Percentiles rank a stretch among this genome's conserved stretches.
Conservation (phyloP, 192 early-diverging fungal species). For the Coemansia pectinata region DNA sequence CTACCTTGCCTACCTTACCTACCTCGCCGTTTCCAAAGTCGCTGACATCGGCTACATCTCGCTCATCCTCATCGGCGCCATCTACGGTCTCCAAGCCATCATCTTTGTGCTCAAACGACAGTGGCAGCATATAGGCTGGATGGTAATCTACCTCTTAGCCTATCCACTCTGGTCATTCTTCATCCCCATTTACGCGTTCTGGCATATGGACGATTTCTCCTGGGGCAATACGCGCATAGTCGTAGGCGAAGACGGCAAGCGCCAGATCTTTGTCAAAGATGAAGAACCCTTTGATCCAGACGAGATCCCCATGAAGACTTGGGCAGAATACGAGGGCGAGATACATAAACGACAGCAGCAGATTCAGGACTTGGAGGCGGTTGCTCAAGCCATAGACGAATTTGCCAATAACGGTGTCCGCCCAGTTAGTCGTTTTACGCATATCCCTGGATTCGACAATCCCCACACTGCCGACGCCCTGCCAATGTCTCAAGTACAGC, state of each 20-base stretch:
- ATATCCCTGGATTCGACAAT: conserved; percentile 6
- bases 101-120: conserved; percentile 89
- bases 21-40: conserved; percentile 59
- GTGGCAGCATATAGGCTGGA: conserved; percentile 96
- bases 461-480: background rate
- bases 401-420: conserved; percentile 28
- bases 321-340: conserved; percentile 75
- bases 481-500: background rate
- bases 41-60: conserved; percentile 75
- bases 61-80: conserved; percentile 80
- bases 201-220: conserved; percentile 99
- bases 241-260: conserved; percentile 77
- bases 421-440: conserved; percentile 33
- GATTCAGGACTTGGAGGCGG: conserved; percentile 24
- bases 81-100: conserved; percentile 89
- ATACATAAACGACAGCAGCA: conserved; percentile 33
- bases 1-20: conserved; percentile 87
- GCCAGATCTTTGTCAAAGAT: conserved; percentile 62
- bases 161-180: conserved; percentile 88
- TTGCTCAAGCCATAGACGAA: conserved; percentile 43
- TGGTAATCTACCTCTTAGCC: conserved; percentile 94
- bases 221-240: conserved; percentile 98
- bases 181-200: conserved; percentile 92
- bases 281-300: conserved; percentile 78
- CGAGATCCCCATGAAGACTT: conserved; percentile 74